These are phyloP conservation scores for Teunomyces atbi DNA, from an alignment of 805 yeast genomes.

Conservation along the genomic window DNA sequence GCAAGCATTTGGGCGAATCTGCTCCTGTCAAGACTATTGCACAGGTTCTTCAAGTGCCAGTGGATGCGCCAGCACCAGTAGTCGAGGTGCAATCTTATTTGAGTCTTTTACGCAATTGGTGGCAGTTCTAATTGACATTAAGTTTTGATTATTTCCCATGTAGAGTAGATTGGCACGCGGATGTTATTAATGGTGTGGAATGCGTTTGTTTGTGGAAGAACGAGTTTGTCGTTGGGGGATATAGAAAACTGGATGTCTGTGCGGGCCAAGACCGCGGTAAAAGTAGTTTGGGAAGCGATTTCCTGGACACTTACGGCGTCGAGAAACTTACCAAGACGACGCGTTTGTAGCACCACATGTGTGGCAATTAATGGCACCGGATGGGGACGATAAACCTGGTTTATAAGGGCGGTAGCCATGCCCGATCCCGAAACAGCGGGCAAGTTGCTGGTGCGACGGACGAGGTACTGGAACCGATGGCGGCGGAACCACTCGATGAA, in stretches of 20 bases:
- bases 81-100: neutral
- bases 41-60: neutral
- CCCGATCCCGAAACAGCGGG: neutral
- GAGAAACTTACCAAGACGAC: slow-evolving; percentile 9
- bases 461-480: slow-evolving; percentile 8
- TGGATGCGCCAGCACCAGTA: neutral
- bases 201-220: slow-evolving; percentile 1
- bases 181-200: neutral
- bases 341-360: neutral
- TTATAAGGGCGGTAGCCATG: neutral
- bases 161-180: neutral
- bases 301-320: slow-evolving; percentile 5
- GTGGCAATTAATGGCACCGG: neutral
- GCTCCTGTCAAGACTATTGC: slow-evolving; percentile 3
- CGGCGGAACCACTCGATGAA: slow-evolving; percentile 11
- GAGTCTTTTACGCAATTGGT: neutral
- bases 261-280: slow-evolving; percentile 4
- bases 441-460: neutral
- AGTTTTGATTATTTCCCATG: neutral
- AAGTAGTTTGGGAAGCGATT: neutral
- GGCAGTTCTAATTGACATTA: neutral
- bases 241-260: slow-evolving; percentile 8
- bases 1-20: slow-evolving; percentile 13
- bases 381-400: neutral
- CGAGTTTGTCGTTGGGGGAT: slow-evolving; percentile 3